Evolutionary conservation across 352 stramenopile species (phyloP).

Genomic region (Globisporangium nagaii): DNA sequence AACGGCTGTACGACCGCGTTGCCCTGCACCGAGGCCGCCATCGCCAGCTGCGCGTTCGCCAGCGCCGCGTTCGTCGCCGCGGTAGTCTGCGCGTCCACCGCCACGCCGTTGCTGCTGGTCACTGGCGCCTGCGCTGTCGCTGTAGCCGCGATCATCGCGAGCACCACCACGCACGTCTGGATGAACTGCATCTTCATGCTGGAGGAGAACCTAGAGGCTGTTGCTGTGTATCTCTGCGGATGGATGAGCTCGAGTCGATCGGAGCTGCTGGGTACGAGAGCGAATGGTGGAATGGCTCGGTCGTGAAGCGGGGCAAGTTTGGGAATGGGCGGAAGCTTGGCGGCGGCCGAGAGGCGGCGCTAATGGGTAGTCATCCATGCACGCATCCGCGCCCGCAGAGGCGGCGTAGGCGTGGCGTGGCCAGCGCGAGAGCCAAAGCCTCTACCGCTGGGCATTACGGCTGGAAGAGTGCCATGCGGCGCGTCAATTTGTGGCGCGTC

Average conservation of each 20-base stretch:
- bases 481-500: too few relatives aligned
- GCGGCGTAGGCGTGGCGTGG: too few relatives aligned
- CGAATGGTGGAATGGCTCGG: background rate
- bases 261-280: too few relatives aligned
- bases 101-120: background rate
- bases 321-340: too few relatives aligned
- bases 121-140: background rate
- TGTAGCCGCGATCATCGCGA: constrained; percentile 1
- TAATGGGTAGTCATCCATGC: too few relatives aligned
- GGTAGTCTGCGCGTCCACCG: background rate
- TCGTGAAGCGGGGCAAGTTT: too few relatives aligned
- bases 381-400: too few relatives aligned
- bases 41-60: background rate
- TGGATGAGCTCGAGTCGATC: constrained; percentile 2
- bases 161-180: constrained; percentile 3
- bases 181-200: constrained; percentile 11
- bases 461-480: too few relatives aligned
- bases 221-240: background rate
- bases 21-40: too few relatives aligned
- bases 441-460: too few relatives aligned
- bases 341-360: too few relatives aligned
- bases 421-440: too few relatives aligned
- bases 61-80: background rate
- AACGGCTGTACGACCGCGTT: constrained; percentile 14
- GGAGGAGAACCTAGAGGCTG: background rate